Conservation (phyloP, 768 basidiomycete genomes). For the Leccinum pellstonianum region DNA sequence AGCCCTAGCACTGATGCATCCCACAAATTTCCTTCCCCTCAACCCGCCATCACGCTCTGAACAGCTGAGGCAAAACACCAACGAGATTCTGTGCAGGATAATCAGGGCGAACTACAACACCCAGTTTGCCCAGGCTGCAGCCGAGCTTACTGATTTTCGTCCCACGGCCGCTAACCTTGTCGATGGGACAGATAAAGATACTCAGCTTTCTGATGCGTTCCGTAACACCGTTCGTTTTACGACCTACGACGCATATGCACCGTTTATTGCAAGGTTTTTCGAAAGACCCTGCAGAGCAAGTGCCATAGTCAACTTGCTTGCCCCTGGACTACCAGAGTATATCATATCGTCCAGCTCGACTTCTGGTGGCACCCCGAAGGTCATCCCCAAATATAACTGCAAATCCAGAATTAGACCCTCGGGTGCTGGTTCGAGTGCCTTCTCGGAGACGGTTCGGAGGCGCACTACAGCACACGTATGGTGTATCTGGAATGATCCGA, state of each 20-base stretch:
- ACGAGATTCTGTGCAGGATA: slow-evolving; percentile 2
- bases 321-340: slow-evolving; percentile 20
- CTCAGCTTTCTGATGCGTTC: slow-evolving; percentile 8
- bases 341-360: slow-evolving; percentile 16
- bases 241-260: slow-evolving; percentile 18
- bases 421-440: not conserved
- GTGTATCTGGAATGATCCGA: not conserved
- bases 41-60: not conserved
- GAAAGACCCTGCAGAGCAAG: slow-evolving; percentile 7
- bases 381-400: slow-evolving; percentile 10
- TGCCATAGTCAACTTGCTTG: slow-evolving; percentile 11
- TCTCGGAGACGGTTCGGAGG: not conserved
- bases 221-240: slow-evolving; percentile 11
- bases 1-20: not conserved
- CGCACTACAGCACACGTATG: slow-evolving; percentile 7
- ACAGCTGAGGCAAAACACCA: not conserved
- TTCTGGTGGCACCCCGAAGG: slow-evolving; percentile 16
- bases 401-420: not conserved
- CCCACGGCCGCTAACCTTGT: not conserved
- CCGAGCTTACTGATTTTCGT: slow-evolving; percentile 6
- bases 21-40: slow-evolving; percentile 2
- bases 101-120: slow-evolving; percentile 8
- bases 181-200: not conserved
- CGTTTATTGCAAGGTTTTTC: slow-evolving; percentile 11
- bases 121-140: slow-evolving; percentile 4